These are phyloP conservation scores for Lizanozyma gosingica DNA, from an alignment of 1,139 yeast species.

Conservation along the genomic window DNA sequence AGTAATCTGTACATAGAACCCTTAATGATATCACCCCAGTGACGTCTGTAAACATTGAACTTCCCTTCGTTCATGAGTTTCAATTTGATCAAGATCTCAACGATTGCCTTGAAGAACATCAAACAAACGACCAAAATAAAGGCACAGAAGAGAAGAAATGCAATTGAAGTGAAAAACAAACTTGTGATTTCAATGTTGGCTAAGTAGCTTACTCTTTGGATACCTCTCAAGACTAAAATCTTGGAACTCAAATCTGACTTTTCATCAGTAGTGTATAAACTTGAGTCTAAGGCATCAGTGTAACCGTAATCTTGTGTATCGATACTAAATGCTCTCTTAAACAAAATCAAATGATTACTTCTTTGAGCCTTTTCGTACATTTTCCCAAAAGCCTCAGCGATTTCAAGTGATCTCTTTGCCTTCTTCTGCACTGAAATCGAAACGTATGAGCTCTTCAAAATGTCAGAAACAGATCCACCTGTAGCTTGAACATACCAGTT, in stretches of 20 bases:
- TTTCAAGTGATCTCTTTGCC: slow-evolving; percentile 14
- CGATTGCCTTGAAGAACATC: slow-evolving; percentile 60
- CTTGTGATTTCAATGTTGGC: slow-evolving; percentile 82
- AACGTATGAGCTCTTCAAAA: slow-evolving; percentile 44
- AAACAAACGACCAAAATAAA: slow-evolving; percentile 60
- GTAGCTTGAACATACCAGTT: slow-evolving; percentile 97
- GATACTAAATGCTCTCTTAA: slow-evolving; percentile 23
- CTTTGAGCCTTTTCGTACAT: background rate
- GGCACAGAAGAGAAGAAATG: slow-evolving; percentile 72
- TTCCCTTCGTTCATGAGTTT: slow-evolving; percentile 54
- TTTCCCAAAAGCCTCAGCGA: slow-evolving; percentile 2
- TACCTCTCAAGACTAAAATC: slow-evolving; percentile 78
- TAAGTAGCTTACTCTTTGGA: slow-evolving; percentile 80
- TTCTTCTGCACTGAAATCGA: slow-evolving; percentile 77
- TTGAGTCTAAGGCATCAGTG: slow-evolving; percentile 39
- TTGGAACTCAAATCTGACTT: slow-evolving; percentile 45
- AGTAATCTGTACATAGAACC: slow-evolving; percentile 83
- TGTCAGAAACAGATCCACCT: slow-evolving; percentile 79
- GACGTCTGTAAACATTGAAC: slow-evolving; percentile 69
- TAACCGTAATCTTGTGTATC: slow-evolving; percentile 37
- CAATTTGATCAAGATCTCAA: slow-evolving; percentile 61
- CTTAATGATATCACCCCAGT: slow-evolving; percentile 74
- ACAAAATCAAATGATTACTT: slow-evolving; percentile 14
- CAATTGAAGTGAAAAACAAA: slow-evolving; percentile 78
- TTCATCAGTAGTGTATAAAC: slow-evolving; percentile 67